phyloP scores from a whole-genome alignment of 2,329 filamentous ascomycete genomes.

The Sporothrix dimorphospora region DNA sequence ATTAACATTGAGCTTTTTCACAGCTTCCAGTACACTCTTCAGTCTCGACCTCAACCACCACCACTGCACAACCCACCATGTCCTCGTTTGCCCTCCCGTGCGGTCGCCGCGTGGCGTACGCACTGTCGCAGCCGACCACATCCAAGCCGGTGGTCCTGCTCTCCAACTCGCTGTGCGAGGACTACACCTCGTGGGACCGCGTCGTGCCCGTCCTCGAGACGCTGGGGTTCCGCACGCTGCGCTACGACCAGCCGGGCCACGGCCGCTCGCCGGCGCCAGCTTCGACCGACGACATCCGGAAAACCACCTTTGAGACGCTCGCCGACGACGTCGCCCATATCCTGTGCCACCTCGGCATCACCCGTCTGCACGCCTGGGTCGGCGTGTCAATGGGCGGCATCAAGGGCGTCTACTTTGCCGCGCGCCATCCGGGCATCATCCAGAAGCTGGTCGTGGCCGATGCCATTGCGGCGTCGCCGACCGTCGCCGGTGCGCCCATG shows the following conservation, averaged over 20 bases:
- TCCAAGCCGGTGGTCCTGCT: constrained; percentile 44
- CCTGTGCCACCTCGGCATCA: constrained; percentile 40
- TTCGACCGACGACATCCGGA: constrained; percentile 36
- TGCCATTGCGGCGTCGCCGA: constrained; percentile 46
- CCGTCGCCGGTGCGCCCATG: constrained; percentile 40
- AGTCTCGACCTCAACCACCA: background rate
- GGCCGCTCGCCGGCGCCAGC: constrained; percentile 44
- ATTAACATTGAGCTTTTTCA: background rate
- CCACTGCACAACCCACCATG: constrained; percentile 22
- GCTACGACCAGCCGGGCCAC: constrained; percentile 51
- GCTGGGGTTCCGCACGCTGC: constrained; percentile 46
- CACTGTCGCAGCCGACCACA: constrained; percentile 36
- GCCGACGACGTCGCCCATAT: constrained; percentile 41
- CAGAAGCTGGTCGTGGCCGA: constrained; percentile 46
- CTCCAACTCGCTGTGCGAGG: constrained; percentile 46
- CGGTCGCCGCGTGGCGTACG: constrained; percentile 35
- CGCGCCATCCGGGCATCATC: constrained; percentile 45
- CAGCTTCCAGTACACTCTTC: background rate
- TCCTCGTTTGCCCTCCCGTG: constrained; percentile 28
- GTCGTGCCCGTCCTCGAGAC: constrained; percentile 43
- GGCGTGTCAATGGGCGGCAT: constrained; percentile 52
- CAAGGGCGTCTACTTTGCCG: constrained; percentile 45
- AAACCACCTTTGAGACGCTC: constrained; percentile 42
- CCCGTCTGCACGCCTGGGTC: constrained; percentile 46
- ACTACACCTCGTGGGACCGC: constrained; percentile 46